Base-by-base conservation (phyloP, 345 rosid species). In the Rubroshorea leprosula region DNA sequence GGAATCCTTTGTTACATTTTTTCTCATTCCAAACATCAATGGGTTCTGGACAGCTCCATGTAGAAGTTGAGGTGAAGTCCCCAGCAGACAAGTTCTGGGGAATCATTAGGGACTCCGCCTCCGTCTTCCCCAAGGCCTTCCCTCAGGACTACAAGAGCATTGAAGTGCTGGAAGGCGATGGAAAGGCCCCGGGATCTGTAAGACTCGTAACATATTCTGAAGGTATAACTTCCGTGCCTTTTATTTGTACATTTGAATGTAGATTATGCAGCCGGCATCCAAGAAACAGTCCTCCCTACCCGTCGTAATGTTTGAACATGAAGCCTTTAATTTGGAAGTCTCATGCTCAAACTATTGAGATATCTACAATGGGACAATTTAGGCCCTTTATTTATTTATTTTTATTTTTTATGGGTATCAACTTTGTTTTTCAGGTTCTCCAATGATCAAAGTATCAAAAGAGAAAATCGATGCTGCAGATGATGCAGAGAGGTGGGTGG, bases 61-160 rank as follows among this genome's bases (percentile, higher is more conserved):
- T 83, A 8, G 95, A 83, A n/a, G 72, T 86, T 43, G 96, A 88
- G 62, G 65, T 88, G 49, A 84, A 88, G 75, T 88, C 90, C 51
- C 46, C 75, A 0, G 73, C 92, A 7, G 85, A 78, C 4, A 82
- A 81, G 68, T 83, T 84, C 65, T 88, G 92, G 96, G 57, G 10
- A 47, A 64, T 52, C 55, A 69, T 91, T 19, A 82, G 92, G 27
- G 88, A 91, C 54, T 82, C 90, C 13, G 62, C 84, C 62, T 61
- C 61, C 29, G 72, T 83, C 35, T 84, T 86, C 58, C 95, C 96
- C 22, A 78, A 68, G 73, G 73, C 69, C 44, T 79, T 88, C 63
- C 86, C 98, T 59, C 68, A 85, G 4, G 86, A 83, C 59, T 92
- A 86, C 82, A 81, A 84, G 83, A 71, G 72, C 79, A 88, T 92